A percentile compares a stretch with the other conserved stretches of the same genome.
Evolutionary conservation across 2,329 filamentous ascomycete genomes (phyloP).

Genomic region (Colletotrichum kahawae): DNA sequence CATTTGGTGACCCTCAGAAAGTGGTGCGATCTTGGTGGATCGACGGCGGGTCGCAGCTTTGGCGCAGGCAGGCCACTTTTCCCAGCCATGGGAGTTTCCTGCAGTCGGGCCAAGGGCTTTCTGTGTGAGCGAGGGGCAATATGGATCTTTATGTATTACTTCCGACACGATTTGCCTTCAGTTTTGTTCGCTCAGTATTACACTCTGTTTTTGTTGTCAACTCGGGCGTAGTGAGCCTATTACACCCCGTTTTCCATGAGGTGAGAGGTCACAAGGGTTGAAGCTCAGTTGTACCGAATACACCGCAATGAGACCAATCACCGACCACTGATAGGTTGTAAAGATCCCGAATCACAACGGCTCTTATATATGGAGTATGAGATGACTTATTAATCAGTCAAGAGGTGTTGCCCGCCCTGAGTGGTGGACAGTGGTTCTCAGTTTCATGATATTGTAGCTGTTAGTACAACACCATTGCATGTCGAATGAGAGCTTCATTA

Average conservation of each 20-base stretch:
- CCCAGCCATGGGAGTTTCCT: neutral
- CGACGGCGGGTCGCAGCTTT: neutral
- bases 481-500: neutral
- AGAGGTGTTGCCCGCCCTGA: neutral
- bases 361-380: accelerated
- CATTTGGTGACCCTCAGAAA: neutral
- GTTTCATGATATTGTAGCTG: neutral
- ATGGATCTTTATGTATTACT: neutral
- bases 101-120: neutral
- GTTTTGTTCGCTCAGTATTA: neutral
- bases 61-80: neutral
- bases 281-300: neutral
- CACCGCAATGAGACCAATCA: neutral
- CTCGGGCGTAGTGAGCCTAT: neutral
- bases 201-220: neutral
- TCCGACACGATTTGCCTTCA: neutral
- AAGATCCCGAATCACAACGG: neutral
- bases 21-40: neutral
- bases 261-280: neutral
- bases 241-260: too few species aligned
- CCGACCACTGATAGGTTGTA: neutral
- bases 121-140: neutral
- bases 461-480: neutral
- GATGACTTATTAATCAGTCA: accelerated
- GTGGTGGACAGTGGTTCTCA: neutral